Evolutionary conservation across 1,284 basidiomycete species (phyloP), one percentile per base, ranked within the genome.

Genomic region (Heliocybe sulcata): DNA sequence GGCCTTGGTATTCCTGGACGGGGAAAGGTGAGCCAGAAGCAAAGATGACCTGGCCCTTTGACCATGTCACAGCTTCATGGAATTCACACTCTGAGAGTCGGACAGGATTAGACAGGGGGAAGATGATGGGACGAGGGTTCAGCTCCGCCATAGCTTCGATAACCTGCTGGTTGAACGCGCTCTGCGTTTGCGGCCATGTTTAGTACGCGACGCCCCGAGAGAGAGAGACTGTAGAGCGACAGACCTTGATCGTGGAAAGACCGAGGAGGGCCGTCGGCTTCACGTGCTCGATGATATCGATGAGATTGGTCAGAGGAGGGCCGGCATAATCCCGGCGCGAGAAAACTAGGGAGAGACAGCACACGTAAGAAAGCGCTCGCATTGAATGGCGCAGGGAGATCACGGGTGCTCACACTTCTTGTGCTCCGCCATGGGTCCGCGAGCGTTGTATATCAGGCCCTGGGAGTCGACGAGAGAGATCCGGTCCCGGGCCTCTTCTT

Each of bases 71-170:
- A 1, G 94, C 93, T 60, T 95, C 90, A 56, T 87, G 76, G 69
- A 94, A 97, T 29, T 88, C 87, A 65, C 89, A 90, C 67, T 93
- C 91, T 35, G 89, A 91, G 56, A 94, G 82, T 51, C 81, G 77
- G 50, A 92, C 87, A 27, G 95, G 95, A 74, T 98, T 98, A 33
- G 91, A 94, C n/a, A 98, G 83, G 51, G 95, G 92, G 80, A 98
- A 97, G 69, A 98, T 85, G 75, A 97, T 95, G 25, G 95, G 94
- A 22, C 87, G 82, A 20, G 82, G 76, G 73, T 96, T 97, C 61
- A 91, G 77, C 51, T 81, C 77, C n/a, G 87, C 83, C 93, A 98
- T 95, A 11, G 81, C 75, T 62, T 83, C 76, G 58, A 98, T 82
- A 54, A 94, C 87, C 11, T 79, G 74, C 56, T 87, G 77, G 57